Percentiles rank a stretch among this genome's conserved stretches.
These are phyloP conservation scores for Russula foetens DNA, from an alignment of 768 basidiomycete species.

Conservation along the genomic window DNA sequence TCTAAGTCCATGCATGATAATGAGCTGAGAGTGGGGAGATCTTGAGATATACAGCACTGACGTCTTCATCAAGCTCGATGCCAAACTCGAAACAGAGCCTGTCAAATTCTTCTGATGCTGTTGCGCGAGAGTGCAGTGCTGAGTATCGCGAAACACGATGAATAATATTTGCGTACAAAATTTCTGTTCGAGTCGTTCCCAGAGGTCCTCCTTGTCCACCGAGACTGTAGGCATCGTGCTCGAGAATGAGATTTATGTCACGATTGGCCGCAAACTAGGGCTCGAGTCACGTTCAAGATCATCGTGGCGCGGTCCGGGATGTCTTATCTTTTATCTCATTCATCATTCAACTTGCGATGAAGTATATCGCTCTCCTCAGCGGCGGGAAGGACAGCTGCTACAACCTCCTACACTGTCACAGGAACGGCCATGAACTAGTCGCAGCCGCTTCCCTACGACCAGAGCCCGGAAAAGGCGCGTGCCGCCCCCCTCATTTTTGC, in stretches of 20 bases:
- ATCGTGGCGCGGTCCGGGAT: constrained; percentile 1
- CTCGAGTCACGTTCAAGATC: background rate
- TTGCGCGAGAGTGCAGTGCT: constrained; percentile 13
- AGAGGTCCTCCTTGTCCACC: constrained; percentile 93
- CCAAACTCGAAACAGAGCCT: constrained; percentile 95
- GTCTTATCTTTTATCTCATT: background rate
- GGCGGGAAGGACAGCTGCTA: constrained; percentile 98
- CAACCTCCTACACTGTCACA: constrained; percentile 83
- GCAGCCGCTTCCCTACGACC: constrained; percentile 88
- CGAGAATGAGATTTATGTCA: background rate
- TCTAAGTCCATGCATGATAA: constrained; percentile 38
- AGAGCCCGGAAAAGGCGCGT: constrained; percentile 72
- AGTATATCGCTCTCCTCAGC: constrained; percentile 89
- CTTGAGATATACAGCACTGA: constrained; percentile 32
- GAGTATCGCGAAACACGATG: constrained; percentile 13
- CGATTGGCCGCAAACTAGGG: background rate
- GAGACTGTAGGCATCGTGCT: constrained; percentile 83
- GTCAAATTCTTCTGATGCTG: constrained; percentile 94
- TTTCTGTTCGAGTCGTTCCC: constrained; percentile 70
- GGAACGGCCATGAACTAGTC: constrained; percentile 79
- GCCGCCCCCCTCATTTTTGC: background rate
- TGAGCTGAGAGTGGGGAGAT: background rate
- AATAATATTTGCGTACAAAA: constrained; percentile 50
- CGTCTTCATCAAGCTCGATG: constrained; percentile 95
- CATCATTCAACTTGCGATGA: constrained; percentile 51